Percentiles rank a stretch among this genome's conserved stretches.
These are phyloP conservation scores for Lepidium sativum DNA, from an alignment of 345 rosid species.

Conservation along the genomic window DNA sequence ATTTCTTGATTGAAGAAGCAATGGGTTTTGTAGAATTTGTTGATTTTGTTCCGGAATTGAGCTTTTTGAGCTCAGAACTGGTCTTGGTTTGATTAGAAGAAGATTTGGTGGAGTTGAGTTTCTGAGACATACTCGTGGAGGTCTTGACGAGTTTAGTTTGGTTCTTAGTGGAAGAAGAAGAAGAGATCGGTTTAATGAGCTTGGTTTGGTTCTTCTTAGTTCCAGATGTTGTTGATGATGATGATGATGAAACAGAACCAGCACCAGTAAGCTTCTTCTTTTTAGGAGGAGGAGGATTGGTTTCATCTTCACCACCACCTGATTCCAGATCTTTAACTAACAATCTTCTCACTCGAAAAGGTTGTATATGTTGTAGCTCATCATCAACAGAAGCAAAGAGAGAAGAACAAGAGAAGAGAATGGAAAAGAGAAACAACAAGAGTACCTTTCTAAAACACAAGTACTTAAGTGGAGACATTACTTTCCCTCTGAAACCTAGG, in stretches of 20 bases:
- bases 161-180: conserved; percentile 30
- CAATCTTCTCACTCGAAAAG: conserved; percentile 33
- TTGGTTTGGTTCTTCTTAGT: conserved; percentile 52
- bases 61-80: conserved; percentile 39
- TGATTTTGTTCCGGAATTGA: conserved; percentile 35
- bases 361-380: conserved; percentile 21
- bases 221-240: neutral
- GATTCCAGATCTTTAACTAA: conserved; percentile 28
- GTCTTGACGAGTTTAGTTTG: conserved; percentile 39
- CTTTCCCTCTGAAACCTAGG: conserved; percentile 25
- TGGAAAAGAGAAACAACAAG: conserved; percentile 33
- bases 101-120: conserved; percentile 46
- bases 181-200: conserved; percentile 25
- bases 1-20: conserved; percentile 28
- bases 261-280: conserved; percentile 34
- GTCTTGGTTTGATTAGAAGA: conserved; percentile 10
- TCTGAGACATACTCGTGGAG: conserved; percentile 17
- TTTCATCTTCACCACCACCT: conserved; percentile 19
- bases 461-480: conserved; percentile 37
- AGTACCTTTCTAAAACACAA: conserved; percentile 41
- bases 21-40: conserved; percentile 34
- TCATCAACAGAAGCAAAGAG: conserved; percentile 1
- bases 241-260: neutral
- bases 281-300: conserved; percentile 25
- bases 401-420: conserved; percentile 25